Evolutionary conservation across 805 yeast species (phyloP).

Genomic region (Saccharomycopsis babjevae): DNA sequence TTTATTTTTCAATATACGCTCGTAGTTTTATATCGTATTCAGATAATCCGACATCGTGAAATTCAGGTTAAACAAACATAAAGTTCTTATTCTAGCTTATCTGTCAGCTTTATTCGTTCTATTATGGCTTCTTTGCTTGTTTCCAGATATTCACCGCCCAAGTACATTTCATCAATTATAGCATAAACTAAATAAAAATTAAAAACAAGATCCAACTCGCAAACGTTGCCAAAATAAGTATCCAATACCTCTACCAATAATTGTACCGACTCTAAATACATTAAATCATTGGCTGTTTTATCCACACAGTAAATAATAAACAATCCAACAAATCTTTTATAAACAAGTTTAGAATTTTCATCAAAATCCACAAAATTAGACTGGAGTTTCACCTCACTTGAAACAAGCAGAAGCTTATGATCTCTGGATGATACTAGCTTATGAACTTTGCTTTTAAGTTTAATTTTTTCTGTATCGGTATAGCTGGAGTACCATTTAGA

Average conservation of each 20-base stretch:
- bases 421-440: constrained; percentile 74
- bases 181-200: constrained; percentile 78
- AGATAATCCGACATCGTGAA: neutral
- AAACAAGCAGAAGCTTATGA: constrained; percentile 39
- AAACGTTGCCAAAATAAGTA: constrained; percentile 77
- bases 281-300: constrained; percentile 68
- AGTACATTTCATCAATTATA: constrained; percentile 75
- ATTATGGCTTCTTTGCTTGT: constrained; percentile 62
- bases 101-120: constrained; percentile 40
- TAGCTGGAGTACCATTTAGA: constrained; percentile 63
- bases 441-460: constrained; percentile 56
- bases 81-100: neutral
- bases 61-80: neutral
- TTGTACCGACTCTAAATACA: constrained; percentile 76
- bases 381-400: constrained; percentile 28
- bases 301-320: constrained; percentile 82
- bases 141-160: constrained; percentile 88
- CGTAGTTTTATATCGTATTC: neutral
- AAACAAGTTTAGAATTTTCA: constrained; percentile 56
- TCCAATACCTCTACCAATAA: constrained; percentile 83
- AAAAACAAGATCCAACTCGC: constrained; percentile 88
- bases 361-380: constrained; percentile 71
- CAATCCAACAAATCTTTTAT: constrained; percentile 84
- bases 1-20: neutral
- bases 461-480: constrained; percentile 36